phyloP scores from a whole-genome alignment of 2,329 filamentous ascomycete species.

The Sporothrix globosa region DNA sequence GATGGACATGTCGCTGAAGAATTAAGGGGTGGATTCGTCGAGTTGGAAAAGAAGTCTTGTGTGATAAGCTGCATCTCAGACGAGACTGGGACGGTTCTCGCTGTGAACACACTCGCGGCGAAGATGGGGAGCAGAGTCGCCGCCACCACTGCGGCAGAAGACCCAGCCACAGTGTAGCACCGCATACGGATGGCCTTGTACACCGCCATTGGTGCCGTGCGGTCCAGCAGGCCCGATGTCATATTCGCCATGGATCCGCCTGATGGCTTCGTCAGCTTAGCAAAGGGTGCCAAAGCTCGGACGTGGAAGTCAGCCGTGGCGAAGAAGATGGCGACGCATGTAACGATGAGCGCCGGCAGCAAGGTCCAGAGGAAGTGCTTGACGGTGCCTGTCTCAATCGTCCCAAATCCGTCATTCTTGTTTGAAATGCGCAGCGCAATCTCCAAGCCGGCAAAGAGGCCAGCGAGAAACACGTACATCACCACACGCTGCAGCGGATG shows the following conservation, averaged over 20 bases:
- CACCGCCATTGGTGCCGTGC: slow-evolving; percentile 39
- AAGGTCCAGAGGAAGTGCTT: slow-evolving; percentile 46
- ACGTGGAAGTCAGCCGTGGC: slow-evolving; percentile 42
- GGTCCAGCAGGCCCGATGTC: slow-evolving; percentile 44
- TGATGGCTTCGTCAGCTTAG: slow-evolving; percentile 38
- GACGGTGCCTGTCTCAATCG: slow-evolving; percentile 39
- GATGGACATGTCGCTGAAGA: slow-evolving; percentile 30
- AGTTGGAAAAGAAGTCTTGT: slow-evolving; percentile 43
- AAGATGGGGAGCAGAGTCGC: slow-evolving; percentile 43
- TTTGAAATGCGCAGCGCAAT: slow-evolving; percentile 43
- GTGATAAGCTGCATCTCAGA: slow-evolving; percentile 38
- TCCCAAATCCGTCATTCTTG: slow-evolving; percentile 41
- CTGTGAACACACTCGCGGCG: slow-evolving; percentile 43
- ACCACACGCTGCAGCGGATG: slow-evolving; percentile 41
- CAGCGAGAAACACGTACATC: slow-evolving; percentile 40
- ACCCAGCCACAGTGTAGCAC: slow-evolving; percentile 5
- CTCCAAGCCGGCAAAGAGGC: slow-evolving; percentile 45
- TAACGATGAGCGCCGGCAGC: slow-evolving; percentile 41
- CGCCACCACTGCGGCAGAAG: slow-evolving; percentile 39
- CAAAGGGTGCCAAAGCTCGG: slow-evolving; percentile 44
- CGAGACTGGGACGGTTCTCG: slow-evolving; percentile 39
- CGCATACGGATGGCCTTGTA: slow-evolving; percentile 38
- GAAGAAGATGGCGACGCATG: slow-evolving; percentile 42
- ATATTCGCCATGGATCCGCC: slow-evolving; percentile 41
- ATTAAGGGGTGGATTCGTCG: slow-evolving; percentile 14